Evolutionary conservation across 192 early-diverging fungal species (phyloP), one percentile per base, ranked within the genome.

Genomic region (Dispira parvispora): DNA sequence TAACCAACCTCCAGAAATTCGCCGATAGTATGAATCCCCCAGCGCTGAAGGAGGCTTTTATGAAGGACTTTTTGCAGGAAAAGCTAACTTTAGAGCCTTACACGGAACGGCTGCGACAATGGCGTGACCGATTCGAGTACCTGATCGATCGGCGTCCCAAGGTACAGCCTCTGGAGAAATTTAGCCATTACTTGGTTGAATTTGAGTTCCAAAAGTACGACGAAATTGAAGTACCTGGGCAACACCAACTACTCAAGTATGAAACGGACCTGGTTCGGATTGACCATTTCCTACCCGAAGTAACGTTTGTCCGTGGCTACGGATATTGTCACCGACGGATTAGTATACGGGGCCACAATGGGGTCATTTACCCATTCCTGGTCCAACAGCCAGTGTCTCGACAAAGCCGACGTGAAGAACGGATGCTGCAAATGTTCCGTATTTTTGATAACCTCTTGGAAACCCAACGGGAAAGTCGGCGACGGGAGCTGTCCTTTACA

Each of bases 191-290:
- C 75, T 71, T 99, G 52, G 91, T 89, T 11, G 97, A 99, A 71
- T 98, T 99, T 78, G 94, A 98, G 68, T 90, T 96, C 71, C 87
- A 92, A 68, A 96, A 95, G 69, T 97, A 98, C 67, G 95, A 97
- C 64, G 94, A 98, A 60, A 88, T 99, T n/a, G 95, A 98, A 65
- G 83, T 99, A 8, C 97, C 97, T 16, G 97, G 97, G 9, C 95
- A 99, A 71, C 98, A 98, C 68, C 72, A 95, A 66, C 64, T 88
- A 74, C 81, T 97, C 47, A 79, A 93, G 64, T 87, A 77, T 68
- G 87, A 81, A 70, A 86, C 88, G 62, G 90, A 96, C 68, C 94
- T 98, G 79, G 78, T 98, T 45, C 78, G 88, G 16, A 98, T 99
- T 62, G 94, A 96, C 68, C 82, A 94, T 20, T 98, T 98, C 75